Percentiles rank a stretch among this genome's conserved stretches.
Evolutionary conservation across 177 flowering plant genomes (phyloP).

Genomic region (Vitis hybrid): DNA sequence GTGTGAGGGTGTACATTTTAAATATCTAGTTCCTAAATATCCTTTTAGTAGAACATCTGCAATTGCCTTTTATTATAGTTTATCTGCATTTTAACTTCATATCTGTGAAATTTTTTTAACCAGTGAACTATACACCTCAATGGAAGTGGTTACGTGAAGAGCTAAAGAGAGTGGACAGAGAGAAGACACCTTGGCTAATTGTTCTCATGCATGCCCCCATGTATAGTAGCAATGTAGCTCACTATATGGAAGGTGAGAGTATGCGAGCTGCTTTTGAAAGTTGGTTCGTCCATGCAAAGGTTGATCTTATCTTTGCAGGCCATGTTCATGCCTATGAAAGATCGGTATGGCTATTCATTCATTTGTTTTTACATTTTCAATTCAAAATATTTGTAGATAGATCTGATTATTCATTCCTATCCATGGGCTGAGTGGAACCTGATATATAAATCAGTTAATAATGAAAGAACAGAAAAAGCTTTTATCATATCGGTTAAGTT

Average conservation of each 20-base stretch:
- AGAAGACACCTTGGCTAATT: constrained; percentile 95
- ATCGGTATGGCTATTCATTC: constrained; percentile 55
- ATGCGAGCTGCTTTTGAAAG: constrained; percentile 75
- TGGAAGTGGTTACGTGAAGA: constrained; percentile 74
- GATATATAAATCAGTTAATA: too few relatives aligned
- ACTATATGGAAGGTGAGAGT: constrained; percentile 91
- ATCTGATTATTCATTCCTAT: too few relatives aligned
- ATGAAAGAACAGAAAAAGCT: too few relatives aligned
- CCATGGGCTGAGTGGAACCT: too few relatives aligned
- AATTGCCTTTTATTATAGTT: too few relatives aligned
- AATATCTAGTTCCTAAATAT: too few relatives aligned
- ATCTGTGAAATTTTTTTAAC: not conserved
- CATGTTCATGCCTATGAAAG: constrained; percentile 94
- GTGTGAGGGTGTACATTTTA: too few relatives aligned
- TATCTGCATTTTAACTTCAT: too few relatives aligned
- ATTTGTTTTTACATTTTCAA: not conserved
- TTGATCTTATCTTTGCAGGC: constrained; percentile 86
- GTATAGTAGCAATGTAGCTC: constrained; percentile 76
- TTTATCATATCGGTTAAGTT: too few relatives aligned
- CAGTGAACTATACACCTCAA: constrained; percentile 94
- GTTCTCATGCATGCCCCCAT: constrained; percentile 88
- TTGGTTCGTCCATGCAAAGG: constrained; percentile 72
- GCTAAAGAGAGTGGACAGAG: constrained; percentile 71
- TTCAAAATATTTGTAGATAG: too few relatives aligned
- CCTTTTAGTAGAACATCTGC: too few relatives aligned